Base-by-base conservation (phyloP, 805 yeast species). In the Pichia occidentalis region DNA sequence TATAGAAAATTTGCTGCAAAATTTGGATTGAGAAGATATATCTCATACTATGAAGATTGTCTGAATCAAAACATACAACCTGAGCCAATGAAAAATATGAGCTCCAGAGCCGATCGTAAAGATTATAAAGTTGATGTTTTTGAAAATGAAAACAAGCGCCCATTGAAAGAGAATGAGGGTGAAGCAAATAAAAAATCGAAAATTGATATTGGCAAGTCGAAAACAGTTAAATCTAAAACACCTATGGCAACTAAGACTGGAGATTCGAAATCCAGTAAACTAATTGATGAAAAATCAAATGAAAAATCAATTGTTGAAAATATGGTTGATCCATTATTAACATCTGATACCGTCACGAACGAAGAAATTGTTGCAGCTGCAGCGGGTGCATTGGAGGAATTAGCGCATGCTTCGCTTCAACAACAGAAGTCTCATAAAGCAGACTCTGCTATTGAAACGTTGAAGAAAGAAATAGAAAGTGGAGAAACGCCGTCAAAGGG, bases 1-100 rank as follows among this genome's bases (percentile, higher is more conserved):
- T 83, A 73, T 55, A 64, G 90, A 47, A 83, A 81, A 57, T 81
- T 80, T 58, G 75, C 80, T 9, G 56, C 72, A 4, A 64, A 65
- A n/a, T 77, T 69, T 50, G 87, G 87, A 22, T 65, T 81, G 39
- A 73, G 71, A 45, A 64, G 66, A 29, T 82, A 75, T 50, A 63
- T 76, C 29, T 51, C 53, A 3, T 75, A 77, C 49, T 80, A 73
- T 54, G 75, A 75, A 23, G 50, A 51, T 1, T 67, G 70, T 44
- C 36, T 52, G 12, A 51, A 49, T 6, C 57, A 60, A 13, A 65
- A 64, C 23, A 51, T 60, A 25, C 53, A 43, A 4, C 82, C 84
- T 3, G 66, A 65, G 28, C 77, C 80, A 22, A 75, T 79, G 72
- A 75, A 69, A 44, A 73, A 76, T 49, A 55, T 70, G 47, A 71